A percentile compares a stretch with the other conserved stretches of the same genome.
These are phyloP conservation scores for Rhizopogon roseolus DNA, from an alignment of 768 basidiomycete genomes.

Conservation along the genomic window DNA sequence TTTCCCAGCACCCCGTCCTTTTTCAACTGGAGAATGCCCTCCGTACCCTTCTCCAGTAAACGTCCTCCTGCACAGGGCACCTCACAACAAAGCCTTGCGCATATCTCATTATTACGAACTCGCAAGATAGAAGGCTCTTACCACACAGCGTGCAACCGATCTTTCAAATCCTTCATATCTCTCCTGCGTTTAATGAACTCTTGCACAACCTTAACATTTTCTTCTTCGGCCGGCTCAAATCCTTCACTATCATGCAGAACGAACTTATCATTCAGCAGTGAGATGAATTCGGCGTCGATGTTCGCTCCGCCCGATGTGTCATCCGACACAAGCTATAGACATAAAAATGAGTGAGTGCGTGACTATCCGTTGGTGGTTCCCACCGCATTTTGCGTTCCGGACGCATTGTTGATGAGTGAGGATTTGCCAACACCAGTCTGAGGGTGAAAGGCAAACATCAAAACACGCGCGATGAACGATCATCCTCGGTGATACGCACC, in stretches of 20 bases:
- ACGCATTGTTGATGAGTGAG: background rate
- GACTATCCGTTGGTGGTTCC: background rate
- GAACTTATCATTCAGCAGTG: conserved; percentile 3
- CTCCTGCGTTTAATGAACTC: conserved; percentile 4
- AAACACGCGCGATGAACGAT: background rate
- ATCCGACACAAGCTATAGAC: background rate
- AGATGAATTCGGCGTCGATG: conserved; percentile 7
- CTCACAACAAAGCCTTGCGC: background rate
- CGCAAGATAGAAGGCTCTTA: background rate
- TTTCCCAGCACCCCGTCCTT: background rate
- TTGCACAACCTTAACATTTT: conserved; percentile 1
- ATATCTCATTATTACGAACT: background rate
- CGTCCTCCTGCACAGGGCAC: background rate
- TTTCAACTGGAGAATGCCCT: background rate
- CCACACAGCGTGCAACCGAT: conserved; percentile 11
- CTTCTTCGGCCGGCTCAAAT: conserved; percentile 8
- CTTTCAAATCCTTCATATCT: background rate
- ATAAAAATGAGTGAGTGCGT: background rate
- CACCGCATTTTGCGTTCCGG: background rate
- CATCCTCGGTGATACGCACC: background rate
- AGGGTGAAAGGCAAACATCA: background rate
- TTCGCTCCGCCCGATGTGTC: conserved; percentile 1
- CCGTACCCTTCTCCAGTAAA: background rate
- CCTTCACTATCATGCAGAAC: conserved; percentile 12
- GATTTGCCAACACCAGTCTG: conserved; percentile 6